Evolutionary conservation across 2,329 filamentous ascomycete species (phyloP).

Genomic region (Colletotrichum liriopes): DNA sequence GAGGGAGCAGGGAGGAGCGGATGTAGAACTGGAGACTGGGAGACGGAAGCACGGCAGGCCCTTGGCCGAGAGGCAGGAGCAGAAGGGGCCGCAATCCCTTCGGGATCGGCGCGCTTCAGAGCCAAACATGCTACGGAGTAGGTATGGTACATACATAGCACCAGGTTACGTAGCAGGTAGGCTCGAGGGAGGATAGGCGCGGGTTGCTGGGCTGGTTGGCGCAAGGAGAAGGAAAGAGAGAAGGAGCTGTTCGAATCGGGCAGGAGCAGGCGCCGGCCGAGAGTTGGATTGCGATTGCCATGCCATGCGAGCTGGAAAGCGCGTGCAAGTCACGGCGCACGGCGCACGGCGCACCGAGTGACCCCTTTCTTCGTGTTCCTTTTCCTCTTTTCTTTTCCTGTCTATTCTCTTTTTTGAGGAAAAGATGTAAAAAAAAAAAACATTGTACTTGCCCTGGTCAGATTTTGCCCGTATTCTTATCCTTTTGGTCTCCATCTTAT

Average conservation of each 20-base stretch:
- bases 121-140: too few species aligned
- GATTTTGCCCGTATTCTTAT: too few species aligned
- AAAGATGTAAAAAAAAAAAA: too few species aligned
- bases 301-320: not conserved
- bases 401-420: too few species aligned
- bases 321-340: conserved; percentile 1
- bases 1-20: not conserved
- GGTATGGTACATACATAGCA: too few species aligned
- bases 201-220: not conserved
- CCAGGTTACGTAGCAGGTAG: not conserved
- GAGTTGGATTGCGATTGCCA: too few species aligned
- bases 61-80: not conserved
- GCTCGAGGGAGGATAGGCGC: not conserved
- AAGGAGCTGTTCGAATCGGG: not conserved
- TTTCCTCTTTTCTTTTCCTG: too few species aligned
- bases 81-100: not conserved
- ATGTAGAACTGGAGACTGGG: not conserved
- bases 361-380: not conserved
- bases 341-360: not conserved
- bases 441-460: not conserved
- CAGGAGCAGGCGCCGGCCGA: not conserved
- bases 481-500: too few species aligned
- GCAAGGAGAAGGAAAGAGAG: not conserved
- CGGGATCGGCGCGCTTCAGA: not conserved
- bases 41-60: not conserved